Base-by-base conservation (phyloP, 192 early-diverging fungal species). In the Chytriomyces sp. region DNA sequence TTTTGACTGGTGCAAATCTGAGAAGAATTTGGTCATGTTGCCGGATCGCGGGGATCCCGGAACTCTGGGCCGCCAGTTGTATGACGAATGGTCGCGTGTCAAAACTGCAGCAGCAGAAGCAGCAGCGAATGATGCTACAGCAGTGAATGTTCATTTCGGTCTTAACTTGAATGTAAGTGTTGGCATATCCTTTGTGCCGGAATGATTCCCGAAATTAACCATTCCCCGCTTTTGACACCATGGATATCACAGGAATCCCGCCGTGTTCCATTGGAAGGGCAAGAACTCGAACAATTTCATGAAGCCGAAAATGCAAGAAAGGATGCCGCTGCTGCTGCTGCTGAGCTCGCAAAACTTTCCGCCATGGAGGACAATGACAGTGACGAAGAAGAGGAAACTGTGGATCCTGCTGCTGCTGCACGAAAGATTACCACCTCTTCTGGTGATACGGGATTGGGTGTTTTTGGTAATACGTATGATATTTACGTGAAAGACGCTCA, bases 251-350 rank as follows among this genome's bases (percentile, higher is more conserved):
- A 35, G 18, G 72, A 73, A 61, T 61, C 76, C 11, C 64, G 81
- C 47, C 88, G 91, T 26, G 91, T 97, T 0, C 89, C 91, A 8
- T 82, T 99, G n/a, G 90, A 94, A 78, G 97, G 97, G 46, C 83
- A 83, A 24, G 97, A 98, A 78, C 82, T 99, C 50, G 86, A 86
- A 1, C 89, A 91, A 45, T 92, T 89, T 79, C 80, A 16, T 88
- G 49, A 88, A 83, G 4, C 85, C 86, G 78, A 91, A 90, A 7
- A 80, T 84, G 49, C 79, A 81, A 26, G 92, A 96, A 92, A 91
- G 3, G 91, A 92, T 2, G 87, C 64, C 24, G 69, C 66, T 44
- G 67, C 59, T 23, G 73, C 82, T 13, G 23, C 91, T 90, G 2
- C 79, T 90, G 53, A 79, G 89, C 69, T 88, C 87, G 71, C 86